These are phyloP conservation scores for Athelia sp. DNA, from an alignment of 1,284 basidiomycete species.

Conservation along the genomic window DNA sequence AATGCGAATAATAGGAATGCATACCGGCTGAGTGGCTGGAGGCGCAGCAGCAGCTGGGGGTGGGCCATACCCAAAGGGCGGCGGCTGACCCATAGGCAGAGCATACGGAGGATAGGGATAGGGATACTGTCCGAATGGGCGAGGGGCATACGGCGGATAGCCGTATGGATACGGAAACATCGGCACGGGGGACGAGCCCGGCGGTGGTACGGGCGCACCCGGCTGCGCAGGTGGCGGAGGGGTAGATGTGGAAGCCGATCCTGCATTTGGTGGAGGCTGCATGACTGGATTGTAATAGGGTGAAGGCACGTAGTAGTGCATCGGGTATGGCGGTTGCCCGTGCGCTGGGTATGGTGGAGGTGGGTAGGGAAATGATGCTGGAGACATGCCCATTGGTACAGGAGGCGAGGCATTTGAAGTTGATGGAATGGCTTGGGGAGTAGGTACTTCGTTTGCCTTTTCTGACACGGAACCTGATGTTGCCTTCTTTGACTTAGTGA, in stretches of 20 bases:
- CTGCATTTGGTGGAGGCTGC: slow-evolving; percentile 19
- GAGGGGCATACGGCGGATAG: slow-evolving; percentile 7
- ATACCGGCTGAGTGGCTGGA: background rate
- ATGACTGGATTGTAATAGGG: slow-evolving; percentile 18
- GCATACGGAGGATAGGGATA: slow-evolving; percentile 3
- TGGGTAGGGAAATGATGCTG: slow-evolving; percentile 7
- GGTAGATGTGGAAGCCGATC: slow-evolving; percentile 13
- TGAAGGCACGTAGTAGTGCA: slow-evolving; percentile 28
- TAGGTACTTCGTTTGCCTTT: background rate
- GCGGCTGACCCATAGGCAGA: slow-evolving; percentile 1
- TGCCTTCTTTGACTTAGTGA: background rate
- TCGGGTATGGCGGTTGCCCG: slow-evolving; percentile 18
- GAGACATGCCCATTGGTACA: slow-evolving; percentile 11
- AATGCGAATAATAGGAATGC: background rate
- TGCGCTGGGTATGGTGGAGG: background rate
- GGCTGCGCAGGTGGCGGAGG: background rate
- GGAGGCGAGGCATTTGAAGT: background rate
- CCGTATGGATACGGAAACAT: slow-evolving; percentile 6
- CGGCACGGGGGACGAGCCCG: background rate
- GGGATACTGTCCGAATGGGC: slow-evolving; percentile 6
- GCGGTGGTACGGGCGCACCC: slow-evolving; percentile 5
- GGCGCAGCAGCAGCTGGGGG: background rate
- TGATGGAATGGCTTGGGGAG: background rate
- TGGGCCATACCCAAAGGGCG: background rate
- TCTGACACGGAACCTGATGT: background rate